Evolutionary conservation across 73 alveolate genomes (phyloP), one percentile per base, ranked within the genome.

Genomic region (Paramecium biaurelia): DNA sequence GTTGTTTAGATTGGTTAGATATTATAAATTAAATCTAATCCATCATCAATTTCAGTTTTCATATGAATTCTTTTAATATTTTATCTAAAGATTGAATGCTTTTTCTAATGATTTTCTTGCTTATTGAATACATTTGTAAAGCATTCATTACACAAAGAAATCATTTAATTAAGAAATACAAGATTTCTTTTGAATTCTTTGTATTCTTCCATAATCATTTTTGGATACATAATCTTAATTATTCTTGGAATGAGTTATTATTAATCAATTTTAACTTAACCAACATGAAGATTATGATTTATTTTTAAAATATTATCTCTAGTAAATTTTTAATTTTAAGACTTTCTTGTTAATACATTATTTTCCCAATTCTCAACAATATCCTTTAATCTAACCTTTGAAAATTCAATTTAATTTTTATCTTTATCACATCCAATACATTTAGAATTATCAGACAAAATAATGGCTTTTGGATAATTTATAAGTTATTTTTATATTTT

Each of bases 401-500:
- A 43, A 63, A 79, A 79, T 43, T 79, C 90, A 10, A 79, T 47
- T 47, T 79, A 32, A 79, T 79, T 79, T 79, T 42, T 79, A 41
- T 79, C 72, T 12, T 45, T 42, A 79, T 79, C 90, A 47, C 90
- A 79, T 11, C 90, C 90, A 24, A 79, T 45, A 79, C 90, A 79
- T 45, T 79, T 43, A 43, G 90, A 43, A 14, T 42, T 79, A 79
- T 79, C 74, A 12, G 76, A 43, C 23, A 79, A 45, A 2, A 24
- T 79, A 23, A 79, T 41, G 9, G 90, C 63, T 42, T 79, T 79
- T 23, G 90, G 90, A 18, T 79, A 79, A 45, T 79, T 79, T 11
- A 79, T 79, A 1, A 79, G 43, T 47, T 9, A 12, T 38, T 38
- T 42, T 23, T 58, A 41, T 9, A 79, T 79, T 79, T 79, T 79